These are phyloP conservation scores for Pythium dissotocum DNA, from an alignment of 352 stramenopile genomes.

Conservation along the genomic window DNA sequence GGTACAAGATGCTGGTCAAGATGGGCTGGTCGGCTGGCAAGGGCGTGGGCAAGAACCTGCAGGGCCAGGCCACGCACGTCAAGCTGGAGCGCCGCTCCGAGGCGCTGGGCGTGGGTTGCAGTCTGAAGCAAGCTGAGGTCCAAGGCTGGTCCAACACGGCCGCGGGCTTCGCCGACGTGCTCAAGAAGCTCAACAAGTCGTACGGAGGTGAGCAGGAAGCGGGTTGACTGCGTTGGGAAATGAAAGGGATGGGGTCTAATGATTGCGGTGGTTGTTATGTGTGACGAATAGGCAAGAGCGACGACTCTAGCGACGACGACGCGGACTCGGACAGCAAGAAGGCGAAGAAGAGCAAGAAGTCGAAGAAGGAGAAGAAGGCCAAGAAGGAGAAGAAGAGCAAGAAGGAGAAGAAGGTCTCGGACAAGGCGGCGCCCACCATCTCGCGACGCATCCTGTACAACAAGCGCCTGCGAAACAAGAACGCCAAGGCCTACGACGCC, in stretches of 20 bases:
- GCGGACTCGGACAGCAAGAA: constrained; percentile 52
- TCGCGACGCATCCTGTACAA: constrained; percentile 76
- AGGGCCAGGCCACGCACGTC: constrained; percentile 87
- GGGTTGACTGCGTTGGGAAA: not conserved
- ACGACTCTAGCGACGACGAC: constrained; percentile 32
- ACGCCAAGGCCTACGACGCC: constrained; percentile 81
- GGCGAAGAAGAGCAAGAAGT: constrained; percentile 50
- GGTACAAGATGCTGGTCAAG: constrained; percentile 94
- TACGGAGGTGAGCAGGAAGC: constrained; percentile 41
- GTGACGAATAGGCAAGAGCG: constrained; percentile 32
- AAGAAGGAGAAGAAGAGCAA: constrained; percentile 52
- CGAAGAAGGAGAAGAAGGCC: constrained; percentile 68
- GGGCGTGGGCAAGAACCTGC: constrained; percentile 92
- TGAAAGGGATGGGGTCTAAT: not conserved
- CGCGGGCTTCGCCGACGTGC: constrained; percentile 78
- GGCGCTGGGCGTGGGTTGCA: constrained; percentile 91
- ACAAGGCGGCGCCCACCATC: constrained; percentile 35
- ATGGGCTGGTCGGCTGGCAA: constrained; percentile 96
- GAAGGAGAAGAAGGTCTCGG: constrained; percentile 51
- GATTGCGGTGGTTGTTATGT: not conserved
- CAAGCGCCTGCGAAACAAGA: constrained; percentile 86
- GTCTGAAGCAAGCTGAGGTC: constrained; percentile 86
- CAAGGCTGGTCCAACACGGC: constrained; percentile 85
- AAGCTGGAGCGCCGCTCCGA: constrained; percentile 88
- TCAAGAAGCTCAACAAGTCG: constrained; percentile 84